phyloP scores from a whole-genome alignment of 305 asterid genomes.

The Lippia alba region DNA sequence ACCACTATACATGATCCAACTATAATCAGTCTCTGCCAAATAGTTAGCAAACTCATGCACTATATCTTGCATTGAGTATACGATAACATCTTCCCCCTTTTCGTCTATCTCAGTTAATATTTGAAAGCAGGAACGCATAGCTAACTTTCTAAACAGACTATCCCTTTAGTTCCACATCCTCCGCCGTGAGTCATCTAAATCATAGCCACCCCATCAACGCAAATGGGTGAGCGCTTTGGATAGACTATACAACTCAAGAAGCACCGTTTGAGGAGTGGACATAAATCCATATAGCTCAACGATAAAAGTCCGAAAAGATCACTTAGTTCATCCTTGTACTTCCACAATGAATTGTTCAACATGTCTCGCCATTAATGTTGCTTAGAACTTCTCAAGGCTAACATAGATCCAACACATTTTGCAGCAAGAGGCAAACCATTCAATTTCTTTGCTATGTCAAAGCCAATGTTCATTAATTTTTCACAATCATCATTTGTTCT shows the following conservation, averaged over 20 bases:
- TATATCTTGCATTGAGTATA: too few relatives aligned
- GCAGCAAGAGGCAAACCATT: conserved; percentile 17
- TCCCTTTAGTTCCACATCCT: neutral
- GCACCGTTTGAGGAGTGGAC: neutral
- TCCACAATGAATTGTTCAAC: neutral
- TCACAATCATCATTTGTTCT: neutral
- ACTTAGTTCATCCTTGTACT: neutral
- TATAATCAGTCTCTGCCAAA: too few relatives aligned
- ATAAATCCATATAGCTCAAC: conserved; percentile 6
- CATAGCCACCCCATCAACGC: neutral
- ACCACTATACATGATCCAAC: too few relatives aligned
- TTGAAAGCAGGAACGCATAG: too few relatives aligned
- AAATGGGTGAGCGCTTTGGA: neutral
- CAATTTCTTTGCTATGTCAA: conserved; percentile 1
- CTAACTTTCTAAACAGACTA: too few relatives aligned
- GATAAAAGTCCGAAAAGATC: neutral
- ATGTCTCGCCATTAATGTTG: neutral
- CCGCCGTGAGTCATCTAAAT: neutral
- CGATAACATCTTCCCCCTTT: too few relatives aligned
- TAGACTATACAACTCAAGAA: neutral
- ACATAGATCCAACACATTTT: neutral
- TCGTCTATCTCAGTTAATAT: too few relatives aligned
- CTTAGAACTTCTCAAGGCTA: neutral
- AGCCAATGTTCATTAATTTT: neutral
- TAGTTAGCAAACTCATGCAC: too few relatives aligned